Conservation (phyloP, 176 grass and related monocot species). For the Elaeis guineensis region DNA sequence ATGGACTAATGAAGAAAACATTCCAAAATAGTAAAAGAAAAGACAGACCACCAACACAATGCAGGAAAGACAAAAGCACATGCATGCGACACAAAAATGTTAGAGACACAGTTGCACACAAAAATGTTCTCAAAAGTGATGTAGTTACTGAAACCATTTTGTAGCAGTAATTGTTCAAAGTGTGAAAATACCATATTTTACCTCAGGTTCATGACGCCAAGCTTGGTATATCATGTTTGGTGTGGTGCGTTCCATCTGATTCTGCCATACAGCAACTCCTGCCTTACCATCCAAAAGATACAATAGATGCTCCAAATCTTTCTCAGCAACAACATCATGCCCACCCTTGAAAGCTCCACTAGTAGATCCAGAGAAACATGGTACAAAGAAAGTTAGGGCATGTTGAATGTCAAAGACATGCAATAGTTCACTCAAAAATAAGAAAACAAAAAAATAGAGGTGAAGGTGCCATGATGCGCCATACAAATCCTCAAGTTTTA, state of each 20-base stretch:
- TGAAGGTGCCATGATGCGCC: too few relatives aligned
- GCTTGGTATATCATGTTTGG: constrained; percentile 94
- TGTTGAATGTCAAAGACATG: not conserved
- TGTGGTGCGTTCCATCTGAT: constrained; percentile 86
- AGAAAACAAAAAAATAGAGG: too few relatives aligned
- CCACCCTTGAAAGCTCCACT: constrained; percentile 40
- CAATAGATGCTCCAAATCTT: constrained; percentile 74
- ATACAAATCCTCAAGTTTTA: too few relatives aligned
- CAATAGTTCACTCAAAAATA: too few relatives aligned
- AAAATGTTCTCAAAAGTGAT: too few relatives aligned
- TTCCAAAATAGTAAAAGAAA: too few relatives aligned
- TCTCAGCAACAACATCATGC: constrained; percentile 51
- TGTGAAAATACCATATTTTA: not conserved
- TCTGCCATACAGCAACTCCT: constrained; percentile 62
- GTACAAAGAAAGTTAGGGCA: not conserved
- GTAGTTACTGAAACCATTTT: too few relatives aligned
- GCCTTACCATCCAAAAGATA: constrained; percentile 77
- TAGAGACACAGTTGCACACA: too few relatives aligned
- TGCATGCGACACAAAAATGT: too few relatives aligned
- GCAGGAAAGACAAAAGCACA: too few relatives aligned
- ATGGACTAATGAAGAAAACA: not conserved
- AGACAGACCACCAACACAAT: too few relatives aligned
- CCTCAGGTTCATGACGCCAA: constrained; percentile 89
- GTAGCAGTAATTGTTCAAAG: too few relatives aligned
- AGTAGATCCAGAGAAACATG: not conserved